Conservation (phyloP, 2,329 filamentous ascomycete species). For the Xylariaceae sp. region DNA sequence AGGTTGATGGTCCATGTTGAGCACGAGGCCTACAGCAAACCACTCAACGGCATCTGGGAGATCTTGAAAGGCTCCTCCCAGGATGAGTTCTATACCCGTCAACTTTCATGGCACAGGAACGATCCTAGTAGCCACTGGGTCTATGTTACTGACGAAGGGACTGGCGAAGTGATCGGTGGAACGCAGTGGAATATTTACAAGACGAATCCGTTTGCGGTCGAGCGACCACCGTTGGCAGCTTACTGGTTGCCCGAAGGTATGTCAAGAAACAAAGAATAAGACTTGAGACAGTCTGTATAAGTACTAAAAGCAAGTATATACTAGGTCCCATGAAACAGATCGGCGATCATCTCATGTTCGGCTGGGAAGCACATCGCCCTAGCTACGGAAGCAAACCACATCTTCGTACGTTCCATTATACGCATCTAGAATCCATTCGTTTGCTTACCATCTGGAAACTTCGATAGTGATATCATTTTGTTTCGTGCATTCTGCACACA, state of each 20-base stretch:
- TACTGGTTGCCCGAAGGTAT: slow-evolving; percentile 22
- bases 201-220: slow-evolving; percentile 12
- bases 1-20: slow-evolving; percentile 15
- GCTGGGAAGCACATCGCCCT: slow-evolving; percentile 12
- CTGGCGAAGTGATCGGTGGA: slow-evolving; percentile 22
- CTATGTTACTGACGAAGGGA: slow-evolving; percentile 24
- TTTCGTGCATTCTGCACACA: slow-evolving; percentile 16
- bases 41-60: slow-evolving; percentile 24
- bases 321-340: slow-evolving; percentile 16
- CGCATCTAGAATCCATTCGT: too few species aligned
- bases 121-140: slow-evolving; percentile 24
- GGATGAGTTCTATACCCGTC: slow-evolving; percentile 19
- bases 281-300: neutral
- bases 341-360: slow-evolving; percentile 16
- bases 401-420: slow-evolving; percentile 11
- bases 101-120: slow-evolving; percentile 18
- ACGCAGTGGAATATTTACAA: slow-evolving; percentile 20
- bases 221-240: slow-evolving; percentile 4
- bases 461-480: slow-evolving; percentile 11
- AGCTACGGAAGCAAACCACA: slow-evolving; percentile 19
- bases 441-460: too few species aligned
- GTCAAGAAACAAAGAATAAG: neutral
- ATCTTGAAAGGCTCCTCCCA: slow-evolving; percentile 14
- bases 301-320: neutral
- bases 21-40: slow-evolving; percentile 22